A percentile compares a stretch with the other conserved stretches of the same genome.
Evolutionary conservation across 352 stramenopile species (phyloP).

Genomic region (Phytophthora chlamydospora): DNA sequence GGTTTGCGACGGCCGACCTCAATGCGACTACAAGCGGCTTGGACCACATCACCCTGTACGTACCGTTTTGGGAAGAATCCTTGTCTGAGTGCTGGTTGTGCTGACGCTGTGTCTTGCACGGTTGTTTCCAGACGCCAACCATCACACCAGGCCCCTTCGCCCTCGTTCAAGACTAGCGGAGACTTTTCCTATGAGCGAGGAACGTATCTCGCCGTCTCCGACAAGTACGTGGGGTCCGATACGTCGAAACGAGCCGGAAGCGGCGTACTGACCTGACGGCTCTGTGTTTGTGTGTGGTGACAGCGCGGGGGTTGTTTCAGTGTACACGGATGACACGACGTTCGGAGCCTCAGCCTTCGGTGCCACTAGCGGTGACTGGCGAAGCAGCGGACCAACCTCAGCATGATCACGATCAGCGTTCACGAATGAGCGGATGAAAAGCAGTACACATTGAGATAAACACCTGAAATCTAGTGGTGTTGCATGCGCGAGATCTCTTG

Average conservation of each 20-base stretch:
- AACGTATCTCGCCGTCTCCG: slow-evolving; percentile 65
- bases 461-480: slow-evolving; percentile 35
- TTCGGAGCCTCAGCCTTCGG: slow-evolving; percentile 31
- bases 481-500: slow-evolving; percentile 74
- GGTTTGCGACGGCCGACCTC: slow-evolving; percentile 48
- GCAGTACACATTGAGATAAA: slow-evolving; percentile 19
- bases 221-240: slow-evolving; percentile 56
- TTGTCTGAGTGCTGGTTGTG: neutral
- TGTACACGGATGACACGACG: slow-evolving; percentile 50
- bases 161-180: slow-evolving; percentile 75
- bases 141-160: slow-evolving; percentile 19
- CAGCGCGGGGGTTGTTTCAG: slow-evolving; percentile 59
- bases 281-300: neutral
- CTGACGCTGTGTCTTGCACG: neutral
- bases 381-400: slow-evolving; percentile 16
- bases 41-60: slow-evolving; percentile 46
- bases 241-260: neutral
- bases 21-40: slow-evolving; percentile 29
- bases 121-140: slow-evolving; percentile 28
- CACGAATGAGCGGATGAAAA: slow-evolving; percentile 9
- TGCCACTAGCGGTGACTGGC: slow-evolving; percentile 12
- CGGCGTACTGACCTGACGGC: slow-evolving; percentile 10
- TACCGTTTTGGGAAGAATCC: neutral
- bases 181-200: slow-evolving; percentile 64
- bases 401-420: neutral